Conservation (phyloP, 2,329 filamentous ascomycete genomes). For the Curvularia sp. region DNA sequence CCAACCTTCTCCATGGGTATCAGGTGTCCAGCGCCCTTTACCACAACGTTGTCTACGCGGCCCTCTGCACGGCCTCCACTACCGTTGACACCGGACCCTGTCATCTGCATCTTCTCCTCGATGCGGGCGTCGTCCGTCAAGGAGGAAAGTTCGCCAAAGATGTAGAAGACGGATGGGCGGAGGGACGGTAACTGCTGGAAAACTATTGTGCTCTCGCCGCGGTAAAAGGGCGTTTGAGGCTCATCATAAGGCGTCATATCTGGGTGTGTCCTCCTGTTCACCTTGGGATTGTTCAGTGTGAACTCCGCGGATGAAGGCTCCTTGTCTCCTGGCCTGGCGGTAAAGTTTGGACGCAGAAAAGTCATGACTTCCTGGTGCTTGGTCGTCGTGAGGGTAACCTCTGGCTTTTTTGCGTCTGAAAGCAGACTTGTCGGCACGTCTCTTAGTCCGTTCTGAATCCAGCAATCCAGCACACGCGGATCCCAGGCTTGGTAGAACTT, state of each 20-base stretch:
- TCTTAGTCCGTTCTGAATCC: slow-evolving; percentile 78
- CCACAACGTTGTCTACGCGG: slow-evolving; percentile 69
- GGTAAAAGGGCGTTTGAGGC: slow-evolving; percentile 66
- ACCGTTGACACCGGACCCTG: slow-evolving; percentile 71
- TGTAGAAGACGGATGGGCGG: slow-evolving; percentile 71
- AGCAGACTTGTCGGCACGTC: slow-evolving; percentile 70
- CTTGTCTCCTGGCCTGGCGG: slow-evolving; percentile 53
- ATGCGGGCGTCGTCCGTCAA: slow-evolving; percentile 62
- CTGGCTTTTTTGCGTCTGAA: slow-evolving; percentile 53
- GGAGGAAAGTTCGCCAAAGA: slow-evolving; percentile 63
- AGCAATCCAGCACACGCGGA: slow-evolving; percentile 75
- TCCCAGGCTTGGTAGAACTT: slow-evolving; percentile 88
- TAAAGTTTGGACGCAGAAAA: slow-evolving; percentile 69
- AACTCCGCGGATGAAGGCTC: slow-evolving; percentile 52
- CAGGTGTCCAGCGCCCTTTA: slow-evolving; percentile 76
- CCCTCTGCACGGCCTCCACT: slow-evolving; percentile 70
- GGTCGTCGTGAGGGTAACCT: slow-evolving; percentile 78
- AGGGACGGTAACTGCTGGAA: slow-evolving; percentile 66
- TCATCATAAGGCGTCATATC: slow-evolving; percentile 49
- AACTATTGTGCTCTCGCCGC: slow-evolving; percentile 67
- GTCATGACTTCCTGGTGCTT: slow-evolving; percentile 89
- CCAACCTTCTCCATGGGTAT: slow-evolving; percentile 81
- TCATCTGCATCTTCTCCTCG: slow-evolving; percentile 67
- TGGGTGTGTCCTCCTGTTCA: slow-evolving; percentile 54
- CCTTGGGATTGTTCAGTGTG: slow-evolving; percentile 35